Base-by-base conservation (phyloP, 805 yeast species). In the Dipodascopsis uninucleata region DNA sequence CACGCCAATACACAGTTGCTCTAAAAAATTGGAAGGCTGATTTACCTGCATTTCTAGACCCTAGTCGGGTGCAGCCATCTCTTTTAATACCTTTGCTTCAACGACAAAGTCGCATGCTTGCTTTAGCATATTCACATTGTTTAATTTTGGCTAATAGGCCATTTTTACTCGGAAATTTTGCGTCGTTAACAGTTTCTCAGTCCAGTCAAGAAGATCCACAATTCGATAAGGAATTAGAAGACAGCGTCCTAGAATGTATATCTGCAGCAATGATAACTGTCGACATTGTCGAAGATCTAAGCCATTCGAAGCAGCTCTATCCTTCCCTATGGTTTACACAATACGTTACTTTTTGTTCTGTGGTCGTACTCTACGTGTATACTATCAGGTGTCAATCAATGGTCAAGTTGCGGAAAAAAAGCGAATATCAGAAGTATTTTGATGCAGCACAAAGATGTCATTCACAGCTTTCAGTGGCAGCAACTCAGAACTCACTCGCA, bases 261-360 rank as follows among this genome's bases (percentile, higher is more conserved):
- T 22, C 45, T 6, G 53, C 51, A 6, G 53, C 53, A 12, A 14
- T 49, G 29, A 32, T 41, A 17, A 31, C 31, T 9, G 51, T 38
- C 5, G 31, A 33, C 23, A 45, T 38, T n/a, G 26, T 49, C 9
- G 41, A 41, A 32, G 48, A 41, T 5, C 22, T 49, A 20, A 28
- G 33, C 24, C 34, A 31, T 4, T 28, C 23, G n/a, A 16, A 26
- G 4, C 51, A 49, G 21, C 36, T 47, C 3, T 41, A 26, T 20
- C 25, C 53, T 5, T 44, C 51, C n/a, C 38, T 45, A 14, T 49
- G 53, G 53, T 41, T 49, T 23, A 49, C 53, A 5, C 53, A 49
- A 33, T 49, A 49, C 21, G 53, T 46, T 14, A 40, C 45, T 20
- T 49, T 49, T 39, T 49, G 53, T 20, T 20, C 53, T 10, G 51